phyloP scores from a whole-genome alignment of 208 protist species.

The Leishmania aethiopica region DNA sequence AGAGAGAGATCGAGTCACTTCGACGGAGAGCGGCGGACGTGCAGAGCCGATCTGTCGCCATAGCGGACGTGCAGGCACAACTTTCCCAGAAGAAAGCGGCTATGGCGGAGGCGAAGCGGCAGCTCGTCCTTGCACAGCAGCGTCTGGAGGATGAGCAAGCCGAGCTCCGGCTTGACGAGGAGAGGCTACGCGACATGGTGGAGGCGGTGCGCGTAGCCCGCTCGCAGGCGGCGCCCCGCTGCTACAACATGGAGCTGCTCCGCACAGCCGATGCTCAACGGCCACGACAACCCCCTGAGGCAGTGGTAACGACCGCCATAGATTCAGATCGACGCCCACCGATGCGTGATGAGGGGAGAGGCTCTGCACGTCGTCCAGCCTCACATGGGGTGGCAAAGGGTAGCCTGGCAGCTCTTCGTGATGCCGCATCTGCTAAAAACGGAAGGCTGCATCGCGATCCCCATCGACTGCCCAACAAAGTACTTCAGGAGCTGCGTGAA shows the following conservation, averaged over 20 bases:
- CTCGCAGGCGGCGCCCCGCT: slow-evolving; percentile 27
- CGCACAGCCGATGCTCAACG: not conserved
- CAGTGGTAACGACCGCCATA: not conserved
- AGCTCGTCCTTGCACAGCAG: slow-evolving; percentile 37
- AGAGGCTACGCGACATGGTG: slow-evolving; percentile 51
- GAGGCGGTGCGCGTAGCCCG: slow-evolving; percentile 49
- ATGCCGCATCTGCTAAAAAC: not conserved
- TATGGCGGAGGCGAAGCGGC: slow-evolving; percentile 33
- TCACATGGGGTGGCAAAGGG: not conserved
- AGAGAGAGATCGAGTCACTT: slow-evolving; percentile 48
- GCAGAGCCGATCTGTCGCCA: slow-evolving; percentile 35
- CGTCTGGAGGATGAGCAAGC: slow-evolving; percentile 52
- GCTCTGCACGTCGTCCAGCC: not conserved
- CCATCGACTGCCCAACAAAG: slow-evolving; percentile 25
- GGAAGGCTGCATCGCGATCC: slow-evolving; percentile 16
- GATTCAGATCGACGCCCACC: not conserved
- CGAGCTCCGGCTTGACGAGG: slow-evolving; percentile 47
- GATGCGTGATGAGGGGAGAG: not conserved
- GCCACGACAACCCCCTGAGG: not conserved
- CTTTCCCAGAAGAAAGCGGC: slow-evolving; percentile 41
- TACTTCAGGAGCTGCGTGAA: slow-evolving; percentile 35
- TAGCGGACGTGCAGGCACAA: slow-evolving; percentile 30
- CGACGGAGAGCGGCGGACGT: slow-evolving; percentile 48
- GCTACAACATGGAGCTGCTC: slow-evolving; percentile 1
- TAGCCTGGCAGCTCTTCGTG: not conserved